Conservation (phyloP, 495 filamentous ascomycete species). For the Durotheca rogersii region DNA sequence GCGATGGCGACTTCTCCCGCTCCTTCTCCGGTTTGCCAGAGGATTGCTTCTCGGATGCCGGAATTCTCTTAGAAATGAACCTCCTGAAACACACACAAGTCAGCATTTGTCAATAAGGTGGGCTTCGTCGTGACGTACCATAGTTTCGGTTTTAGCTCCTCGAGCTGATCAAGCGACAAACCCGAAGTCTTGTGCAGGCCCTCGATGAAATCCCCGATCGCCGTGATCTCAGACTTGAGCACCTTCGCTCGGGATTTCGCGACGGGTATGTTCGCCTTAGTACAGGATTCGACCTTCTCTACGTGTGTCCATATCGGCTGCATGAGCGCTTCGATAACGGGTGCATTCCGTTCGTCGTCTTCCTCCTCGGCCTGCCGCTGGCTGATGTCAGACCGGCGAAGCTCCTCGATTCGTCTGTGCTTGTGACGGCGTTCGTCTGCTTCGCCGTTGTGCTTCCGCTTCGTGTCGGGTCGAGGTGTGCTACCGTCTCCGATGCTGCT, state of each 20-base stretch:
- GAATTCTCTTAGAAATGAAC: slow-evolving; percentile 39
- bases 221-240: slow-evolving; percentile 46
- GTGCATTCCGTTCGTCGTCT: slow-evolving; percentile 42
- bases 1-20: slow-evolving; percentile 16
- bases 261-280: slow-evolving; percentile 44
- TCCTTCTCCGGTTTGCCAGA: slow-evolving; percentile 32
- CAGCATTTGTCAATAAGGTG: background rate
- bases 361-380: slow-evolving; percentile 41
- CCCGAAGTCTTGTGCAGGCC: slow-evolving; percentile 41
- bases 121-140: slow-evolving; percentile 37
- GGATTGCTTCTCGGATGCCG: slow-evolving; percentile 33
- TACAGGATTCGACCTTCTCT: slow-evolving; percentile 43
- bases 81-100: slow-evolving; percentile 20
- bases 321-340: slow-evolving; percentile 46
- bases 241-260: slow-evolving; percentile 49
- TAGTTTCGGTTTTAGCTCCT: slow-evolving; percentile 47
- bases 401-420: slow-evolving; percentile 40
- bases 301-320: slow-evolving; percentile 47
- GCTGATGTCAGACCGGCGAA: slow-evolving; percentile 27
- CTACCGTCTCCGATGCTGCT: slow-evolving; percentile 48
- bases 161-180: slow-evolving; percentile 35
- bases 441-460: slow-evolving; percentile 46
- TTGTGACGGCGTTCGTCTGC: slow-evolving; percentile 39
- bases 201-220: slow-evolving; percentile 48
- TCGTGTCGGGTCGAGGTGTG: slow-evolving; percentile 46